Evolutionary conservation across 2,329 filamentous ascomycete species (phyloP), one percentile per base, ranked within the genome.

Genomic region (Byssothecium circinans): DNA sequence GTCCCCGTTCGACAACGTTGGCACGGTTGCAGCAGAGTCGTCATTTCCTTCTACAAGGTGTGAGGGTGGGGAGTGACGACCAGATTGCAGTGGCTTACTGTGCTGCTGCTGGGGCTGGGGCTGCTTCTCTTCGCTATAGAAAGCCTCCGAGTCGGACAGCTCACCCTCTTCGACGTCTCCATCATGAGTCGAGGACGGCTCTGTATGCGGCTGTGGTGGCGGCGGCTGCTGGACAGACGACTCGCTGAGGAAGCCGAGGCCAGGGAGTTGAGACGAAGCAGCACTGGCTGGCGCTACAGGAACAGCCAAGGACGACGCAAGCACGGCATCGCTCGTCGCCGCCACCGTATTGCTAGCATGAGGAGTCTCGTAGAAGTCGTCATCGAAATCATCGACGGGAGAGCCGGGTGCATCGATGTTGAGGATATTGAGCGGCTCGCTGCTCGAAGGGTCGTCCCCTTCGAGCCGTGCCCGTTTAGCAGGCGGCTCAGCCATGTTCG

Each of bases 381-480:
- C 67, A 58, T 70, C 68, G 60, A 64, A 53, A 49, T 70, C 68
- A 65, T 71, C 68, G 57, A 71, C 56, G 43, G 68, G 68, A 57
- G 67, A 70, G 61, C 64, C 45, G 51, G 67, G 60, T 66, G 68
- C 62, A 51, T 71, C 68, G 54, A 66, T 53, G 44, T 34, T 42
- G 50, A 53, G 54, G 54, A 66, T 53, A 46, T 34, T 42, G 50
- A 53, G 54, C 48, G 70, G 65, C 51, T 65, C 56, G 42, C 67
- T 61, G 45, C 60, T 68, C 6, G 29, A 32, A 14, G 29, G n/a
- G n/a, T n/a, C 12, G 29, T 32, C 73, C 53, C 60, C 54, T 46
- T 67, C 60, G 45, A 73, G 61, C 56, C 69, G 64, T 50, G 67
- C 67, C 60, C 69, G 68, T 65, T 75, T 75, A 47, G 69, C 65